Evolutionary conservation across 805 yeast species (phyloP).

Genomic region (Saccharomycopsis selenospora): DNA sequence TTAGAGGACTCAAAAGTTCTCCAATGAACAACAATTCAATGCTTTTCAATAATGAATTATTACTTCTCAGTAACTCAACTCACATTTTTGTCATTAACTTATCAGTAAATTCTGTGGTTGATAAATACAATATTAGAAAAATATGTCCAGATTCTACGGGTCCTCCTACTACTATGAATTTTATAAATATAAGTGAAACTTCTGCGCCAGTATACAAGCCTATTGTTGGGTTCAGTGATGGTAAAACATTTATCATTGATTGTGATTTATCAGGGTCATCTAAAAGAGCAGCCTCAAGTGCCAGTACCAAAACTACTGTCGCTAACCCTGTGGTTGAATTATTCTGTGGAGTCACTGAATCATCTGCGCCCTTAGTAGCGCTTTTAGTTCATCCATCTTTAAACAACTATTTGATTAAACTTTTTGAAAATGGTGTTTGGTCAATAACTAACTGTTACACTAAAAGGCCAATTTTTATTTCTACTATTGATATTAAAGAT

Average conservation of each 20-base stretch:
- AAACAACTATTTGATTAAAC: conserved; percentile 20
- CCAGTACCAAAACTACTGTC: conserved; percentile 1
- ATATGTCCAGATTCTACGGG: not conserved
- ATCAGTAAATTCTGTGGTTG: conserved; percentile 8
- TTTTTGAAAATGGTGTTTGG: conserved; percentile 20
- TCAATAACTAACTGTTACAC: conserved; percentile 8
- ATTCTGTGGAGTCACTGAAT: not conserved
- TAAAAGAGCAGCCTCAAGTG: conserved; percentile 1
- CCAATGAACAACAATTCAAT: conserved; percentile 7
- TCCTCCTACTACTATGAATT: conserved; percentile 3
- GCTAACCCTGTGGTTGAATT: not conserved
- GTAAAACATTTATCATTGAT: conserved; percentile 13
- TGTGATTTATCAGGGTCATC: conserved; percentile 12
- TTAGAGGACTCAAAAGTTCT: not conserved
- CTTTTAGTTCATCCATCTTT: conserved; percentile 18
- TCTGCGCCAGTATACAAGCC: conserved; percentile 19
- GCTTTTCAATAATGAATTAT: conserved; percentile 13
- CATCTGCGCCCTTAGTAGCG: conserved; percentile 16
- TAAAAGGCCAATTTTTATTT: conserved; percentile 15
- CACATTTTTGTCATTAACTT: conserved; percentile 15
- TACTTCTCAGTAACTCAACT: conserved; percentile 13
- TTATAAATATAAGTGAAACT: conserved; percentile 12
- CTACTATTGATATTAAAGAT: conserved; percentile 15
- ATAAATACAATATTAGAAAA: conserved; percentile 8
- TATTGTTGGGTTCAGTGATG: conserved; percentile 18